Evolutionary conservation across 2,329 filamentous ascomycete genomes (phyloP), one percentile per base, ranked within the genome.

Genomic region (Fusarium pininemorale): DNA sequence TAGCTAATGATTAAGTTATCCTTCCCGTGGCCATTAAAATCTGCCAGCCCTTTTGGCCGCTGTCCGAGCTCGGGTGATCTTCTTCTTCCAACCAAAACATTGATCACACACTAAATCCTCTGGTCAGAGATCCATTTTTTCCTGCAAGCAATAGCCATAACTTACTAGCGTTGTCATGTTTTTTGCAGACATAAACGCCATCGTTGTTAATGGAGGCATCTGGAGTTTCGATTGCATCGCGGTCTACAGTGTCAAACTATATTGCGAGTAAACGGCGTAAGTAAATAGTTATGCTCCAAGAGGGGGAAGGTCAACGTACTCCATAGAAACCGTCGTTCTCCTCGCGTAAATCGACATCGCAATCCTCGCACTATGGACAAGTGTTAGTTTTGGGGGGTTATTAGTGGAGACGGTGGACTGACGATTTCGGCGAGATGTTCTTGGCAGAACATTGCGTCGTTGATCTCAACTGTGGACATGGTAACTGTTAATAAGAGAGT

Each of bases 201-300:
- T 41, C 18, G 3, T n/a, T 0, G 6, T 41, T 15, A 3, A 1
- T 0, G 2, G 12, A 24, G 14, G 14, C 18, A 7, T 15, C 10
- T 26, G 37, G 7, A 18, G 1, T 0, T 12, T 42, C 57, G 14
- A 61, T 22, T 18, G 37, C 35, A 1, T 61, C 47, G 10, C 57
- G 57, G 5, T 61, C 57, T 7, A 18, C 3, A 1, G 28, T 1
- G 18, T 61, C 47, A 32, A 55, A 26, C 57, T 61, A 12, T 0
- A n/a, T 3, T 11, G 15, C 22, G 22, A 18, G 11, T 32, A 2
- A 24, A 3, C 7, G 1, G 5, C 2, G 15, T 50, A 6, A 50
- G 2, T 32, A 50, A 12, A 24, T 16, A 1, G 5, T 8, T 18
- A 0, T 44, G 10, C 10, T 44, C 2, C 8, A 5, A 6, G 4